Evolutionary conservation across 2,329 filamentous ascomycete genomes (phyloP), one percentile per base, ranked within the genome.

Genomic region (Celoporthe dispersa): DNA sequence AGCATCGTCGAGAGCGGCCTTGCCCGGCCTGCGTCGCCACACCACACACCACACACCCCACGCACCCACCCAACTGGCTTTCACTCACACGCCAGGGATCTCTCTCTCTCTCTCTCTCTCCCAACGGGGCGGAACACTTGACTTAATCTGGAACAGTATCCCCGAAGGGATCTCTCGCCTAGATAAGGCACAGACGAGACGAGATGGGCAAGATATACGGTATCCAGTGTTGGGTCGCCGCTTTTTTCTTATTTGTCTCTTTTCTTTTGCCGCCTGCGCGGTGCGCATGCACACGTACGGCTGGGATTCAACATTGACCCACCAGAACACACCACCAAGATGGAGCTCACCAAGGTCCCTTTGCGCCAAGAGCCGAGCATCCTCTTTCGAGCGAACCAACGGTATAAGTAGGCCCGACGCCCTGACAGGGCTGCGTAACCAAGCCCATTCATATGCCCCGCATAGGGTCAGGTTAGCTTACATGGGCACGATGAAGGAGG

Each of bases 341-440:
- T 37, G 35, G 35, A 37, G 35, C 9, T 37, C 35, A 37, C 35
- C 35, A 37, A n/a, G 35, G 35, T 9, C 35, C 35, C 35, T 5
- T 37, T 37, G n/a, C n/a, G n/a, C n/a, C n/a, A n/a, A n/a, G n/a
- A n/a, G 37, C 57, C 57, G 57, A 60, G 11, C 57, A 60, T 60
- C 57, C 57, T 35, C 57, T 60, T 60, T 60, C 31, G 33, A 60
- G n/a, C 31, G 19, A 57, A 2, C 4, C 31, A 31, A 60, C 57
- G 33, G 57, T 60, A n/a, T 2, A n/a, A 19, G 33, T 60, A 33
- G 57, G 57, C 57, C 57, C 57, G 57, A 60, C 19, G 19, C 12
- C n/a, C 55, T 48, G 22, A 8, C 6, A n/a, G 44, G 44, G 44
- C 31, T 60, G 57, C 57, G 57, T 35, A 35, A 59, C 55, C 55